These are phyloP conservation scores for Paramyrothecium roridum DNA, from an alignment of 2,329 filamentous ascomycete genomes.

Conservation along the genomic window DNA sequence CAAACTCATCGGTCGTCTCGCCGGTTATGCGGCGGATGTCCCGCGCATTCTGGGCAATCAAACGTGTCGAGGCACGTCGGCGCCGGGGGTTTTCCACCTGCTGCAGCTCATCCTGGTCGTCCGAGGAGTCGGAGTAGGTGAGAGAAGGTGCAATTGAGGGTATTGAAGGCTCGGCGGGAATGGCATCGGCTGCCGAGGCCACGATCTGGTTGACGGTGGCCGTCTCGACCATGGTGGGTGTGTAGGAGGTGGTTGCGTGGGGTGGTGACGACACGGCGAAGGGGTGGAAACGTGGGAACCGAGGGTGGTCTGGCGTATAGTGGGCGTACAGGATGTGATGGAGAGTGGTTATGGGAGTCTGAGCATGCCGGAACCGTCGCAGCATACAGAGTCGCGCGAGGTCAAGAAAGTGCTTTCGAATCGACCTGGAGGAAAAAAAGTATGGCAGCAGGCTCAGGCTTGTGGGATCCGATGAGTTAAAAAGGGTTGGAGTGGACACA, in stretches of 20 bases:
- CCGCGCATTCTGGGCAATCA: constrained; percentile 61
- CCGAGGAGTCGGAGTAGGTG: constrained; percentile 61
- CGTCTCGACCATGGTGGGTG: constrained; percentile 26
- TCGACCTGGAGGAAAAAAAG: constrained; percentile 3
- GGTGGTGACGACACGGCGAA: constrained; percentile 2
- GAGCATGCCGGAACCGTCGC: constrained; percentile 15
- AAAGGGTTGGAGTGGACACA: neutral
- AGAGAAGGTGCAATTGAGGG: constrained; percentile 58
- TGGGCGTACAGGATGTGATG: constrained; percentile 12
- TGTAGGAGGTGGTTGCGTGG: constrained; percentile 8
- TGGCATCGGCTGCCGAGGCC: constrained; percentile 35
- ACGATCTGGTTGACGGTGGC: constrained; percentile 35
- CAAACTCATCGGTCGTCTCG: constrained; percentile 59
- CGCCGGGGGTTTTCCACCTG: constrained; percentile 42
- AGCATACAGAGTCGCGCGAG: neutral
- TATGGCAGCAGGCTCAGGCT: constrained; percentile 3
- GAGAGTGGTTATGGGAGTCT: constrained; percentile 16
- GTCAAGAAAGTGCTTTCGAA: neutral
- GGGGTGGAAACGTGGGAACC: constrained; percentile 4
- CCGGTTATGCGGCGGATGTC: constrained; percentile 64
- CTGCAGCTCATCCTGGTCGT: constrained; percentile 51
- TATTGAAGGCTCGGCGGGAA: constrained; percentile 40
- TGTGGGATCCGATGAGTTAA: constrained; percentile 1
- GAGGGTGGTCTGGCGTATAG: constrained; percentile 10
- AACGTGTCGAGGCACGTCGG: constrained; percentile 66